Base-by-base conservation (phyloP, 192 early-diverging fungal species). In the Backusella westeae region DNA sequence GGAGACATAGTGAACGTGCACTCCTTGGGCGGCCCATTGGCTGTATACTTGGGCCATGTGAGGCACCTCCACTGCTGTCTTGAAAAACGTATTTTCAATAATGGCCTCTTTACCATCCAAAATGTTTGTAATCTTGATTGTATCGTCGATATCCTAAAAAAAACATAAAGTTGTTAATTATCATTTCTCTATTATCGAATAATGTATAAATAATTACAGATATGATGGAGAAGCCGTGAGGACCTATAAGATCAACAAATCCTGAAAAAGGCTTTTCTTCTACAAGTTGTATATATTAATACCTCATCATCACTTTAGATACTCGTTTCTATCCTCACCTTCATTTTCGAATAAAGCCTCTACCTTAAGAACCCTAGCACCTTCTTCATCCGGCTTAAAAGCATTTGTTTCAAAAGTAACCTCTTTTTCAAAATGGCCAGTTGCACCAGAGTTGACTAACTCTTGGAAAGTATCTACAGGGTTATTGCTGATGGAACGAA, bases 61-160 rank as follows among this genome's bases (percentile, higher is more conserved):
- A 0, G 90, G 84, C 4, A 97, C 93, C 8, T 87, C 88, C 70
- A 84, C 83, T 74, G 89, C 89, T 26, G 92, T 87, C 1, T 86
- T 84, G 36, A 95, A 89, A 69, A 96, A 88, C 1, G 93, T 92
- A 66, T 90, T 90, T 75, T 89, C 79, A n/a, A 94, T 70, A 41
- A 93, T 87, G 3, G 86, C 89, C 72, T 87, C 85, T 42, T 89
- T 88, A 10, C 95, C 95, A 7, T 82, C 89, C 3, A 90, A 87
- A 39, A 98, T 93, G 52, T 92, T 87, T 3, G 96, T 95, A 17
- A 93, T 85, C 80, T 97, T 97, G 83, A 98, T 98, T 6, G 97
- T 98, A 76, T 98, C 97, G 80, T 98, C 97, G 49, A 98, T 93
- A 75, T 94, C 93, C 56, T 63, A 53, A 21, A 53, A 23, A 29